Evolutionary conservation across 139 green algal species (phyloP).

Genomic region (Dunaliella primolecta): DNA sequence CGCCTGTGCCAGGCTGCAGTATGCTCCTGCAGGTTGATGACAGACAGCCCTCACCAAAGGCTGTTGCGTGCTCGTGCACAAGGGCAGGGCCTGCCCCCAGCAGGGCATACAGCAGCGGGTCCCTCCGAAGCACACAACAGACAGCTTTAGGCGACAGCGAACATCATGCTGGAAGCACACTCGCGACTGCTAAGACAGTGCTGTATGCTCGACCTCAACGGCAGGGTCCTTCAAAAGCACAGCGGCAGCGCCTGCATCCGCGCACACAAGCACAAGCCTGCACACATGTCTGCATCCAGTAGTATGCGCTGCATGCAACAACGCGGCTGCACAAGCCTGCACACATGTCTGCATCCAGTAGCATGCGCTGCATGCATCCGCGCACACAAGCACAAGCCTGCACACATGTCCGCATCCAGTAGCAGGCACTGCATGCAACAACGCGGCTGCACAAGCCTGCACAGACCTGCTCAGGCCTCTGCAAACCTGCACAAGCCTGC

Average conservation of each 20-base stretch:
- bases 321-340: neutral
- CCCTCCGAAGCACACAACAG: no score
- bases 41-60: no score
- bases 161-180: no score
- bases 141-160: no score
- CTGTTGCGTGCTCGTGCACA: no score
- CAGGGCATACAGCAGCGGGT: no score
- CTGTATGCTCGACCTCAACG: no score
- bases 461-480: neutral
- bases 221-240: no score
- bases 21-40: no score
- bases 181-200: no score
- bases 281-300: neutral
- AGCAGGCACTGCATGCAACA: neutral
- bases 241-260: neutral
- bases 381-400: neutral
- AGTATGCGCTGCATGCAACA: neutral
- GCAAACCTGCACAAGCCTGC: neutral
- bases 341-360: neutral
- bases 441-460: neutral
- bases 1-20: no score
- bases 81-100: no score
- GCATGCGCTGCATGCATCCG: neutral
- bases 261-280: neutral
- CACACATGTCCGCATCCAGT: neutral